Evolutionary conservation across 2,329 filamentous ascomycete species (phyloP).

Genomic region (Neofusicoccum kwambonambiense): DNA sequence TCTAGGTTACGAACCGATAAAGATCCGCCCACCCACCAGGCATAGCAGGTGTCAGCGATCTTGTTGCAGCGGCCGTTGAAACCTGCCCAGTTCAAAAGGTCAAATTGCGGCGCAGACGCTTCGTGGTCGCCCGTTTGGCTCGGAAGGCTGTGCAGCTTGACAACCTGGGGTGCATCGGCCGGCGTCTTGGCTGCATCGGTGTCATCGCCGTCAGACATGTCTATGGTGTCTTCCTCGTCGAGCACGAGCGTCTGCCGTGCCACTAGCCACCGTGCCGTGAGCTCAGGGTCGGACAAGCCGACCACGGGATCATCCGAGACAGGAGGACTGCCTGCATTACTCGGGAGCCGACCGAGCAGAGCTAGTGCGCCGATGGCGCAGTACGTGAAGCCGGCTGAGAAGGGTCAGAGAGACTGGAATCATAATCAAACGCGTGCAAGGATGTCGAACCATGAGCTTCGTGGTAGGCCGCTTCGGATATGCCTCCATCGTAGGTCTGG

Average conservation of each 20-base stretch:
- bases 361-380: constrained; percentile 78
- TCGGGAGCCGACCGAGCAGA: constrained; percentile 65
- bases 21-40: constrained; percentile 82
- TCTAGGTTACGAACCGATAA: constrained; percentile 39
- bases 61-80: constrained; percentile 94
- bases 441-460: constrained; percentile 71
- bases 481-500: constrained; percentile 76
- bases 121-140: constrained; percentile 23
- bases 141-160: constrained; percentile 32
- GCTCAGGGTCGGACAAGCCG: constrained; percentile 38
- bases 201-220: constrained; percentile 39
- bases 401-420: constrained; percentile 2
- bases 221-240: constrained; percentile 42
- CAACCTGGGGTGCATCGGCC: constrained; percentile 40
- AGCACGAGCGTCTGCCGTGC: constrained; percentile 47
- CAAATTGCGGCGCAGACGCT: constrained; percentile 64
- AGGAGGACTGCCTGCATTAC: constrained; percentile 23
- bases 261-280: constrained; percentile 47
- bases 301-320: constrained; percentile 15
- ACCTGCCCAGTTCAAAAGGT: constrained; percentile 58
- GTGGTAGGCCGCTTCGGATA: constrained; percentile 73
- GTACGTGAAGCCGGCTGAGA: constrained; percentile 80
- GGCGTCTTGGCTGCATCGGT: constrained; percentile 40
- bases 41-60: constrained; percentile 90
- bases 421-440: background rate